Base-by-base conservation (phyloP, 192 early-diverging fungal genomes). In the Podochytrium sp. region DNA sequence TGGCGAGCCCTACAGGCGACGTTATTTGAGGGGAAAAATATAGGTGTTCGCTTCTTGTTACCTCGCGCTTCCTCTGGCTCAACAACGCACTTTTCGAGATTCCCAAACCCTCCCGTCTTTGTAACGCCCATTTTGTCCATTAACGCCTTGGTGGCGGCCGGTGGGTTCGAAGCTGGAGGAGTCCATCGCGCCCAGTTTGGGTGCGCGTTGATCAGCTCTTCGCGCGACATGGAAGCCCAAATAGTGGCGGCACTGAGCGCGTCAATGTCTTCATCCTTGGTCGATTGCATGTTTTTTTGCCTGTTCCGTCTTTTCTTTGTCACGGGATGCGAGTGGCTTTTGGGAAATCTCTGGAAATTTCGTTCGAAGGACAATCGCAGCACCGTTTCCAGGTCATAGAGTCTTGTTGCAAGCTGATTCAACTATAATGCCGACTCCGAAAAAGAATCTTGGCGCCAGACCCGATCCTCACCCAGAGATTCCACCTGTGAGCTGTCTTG, bases 381-480 rank as follows among this genome's bases (percentile, higher is more conserved):
- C n/a, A n/a, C n/a, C n/a, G n/a, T n/a, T n/a, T n/a, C n/a, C n/a
- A n/a, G n/a, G n/a, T n/a, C n/a, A n/a, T n/a, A n/a, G n/a, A n/a
- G n/a, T n/a, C n/a, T n/a, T n/a, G 56, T 27, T 25, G 56, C 16
- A 1, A 18, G 29, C 32, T 30, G 25, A 30, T 14, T 18, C 47
- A 49, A 7, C 23, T 61, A 20, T 34, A 7, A 69, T 56, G 66
- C 37, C 66, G 10, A 5, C 6, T 32, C 29, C 16, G 1, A 69
- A 70, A 42, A 77, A 77, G 52, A 30, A 49, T 20, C 63, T 75
- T 14, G 76, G 76, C 0, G 39, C 67, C 18, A 18, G 76, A 35
- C 71, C 71, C 7, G 76, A 77, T 65, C 52, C 63, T 4, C 53
- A 73, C 41, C 76, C 76, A 1, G 71, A 77, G 1, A 75, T 77